A percentile compares a stretch with the other conserved stretches of the same genome.
Evolutionary conservation across 495 filamentous ascomycete genomes (phyloP).

Genomic region (Chaetomium tenue): DNA sequence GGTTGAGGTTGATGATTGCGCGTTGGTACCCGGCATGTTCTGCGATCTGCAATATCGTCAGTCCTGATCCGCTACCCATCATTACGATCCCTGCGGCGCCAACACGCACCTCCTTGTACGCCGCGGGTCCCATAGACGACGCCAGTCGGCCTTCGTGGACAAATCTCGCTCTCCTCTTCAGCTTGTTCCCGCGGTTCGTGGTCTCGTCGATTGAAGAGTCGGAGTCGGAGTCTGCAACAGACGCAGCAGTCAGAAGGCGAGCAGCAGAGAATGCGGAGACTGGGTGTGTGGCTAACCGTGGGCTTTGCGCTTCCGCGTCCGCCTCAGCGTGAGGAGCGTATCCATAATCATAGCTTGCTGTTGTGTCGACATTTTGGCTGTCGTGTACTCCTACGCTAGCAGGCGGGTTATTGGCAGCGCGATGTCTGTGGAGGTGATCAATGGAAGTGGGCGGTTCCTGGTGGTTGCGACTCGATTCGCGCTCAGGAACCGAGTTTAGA

Average conservation of each 20-base stretch:
- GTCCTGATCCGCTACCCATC: background rate
- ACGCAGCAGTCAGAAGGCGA: conserved; percentile 11
- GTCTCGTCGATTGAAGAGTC: conserved; percentile 76
- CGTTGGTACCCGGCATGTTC: conserved; percentile 82
- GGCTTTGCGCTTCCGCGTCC: conserved; percentile 32
- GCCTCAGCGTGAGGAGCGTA: conserved; percentile 30
- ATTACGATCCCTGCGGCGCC: background rate
- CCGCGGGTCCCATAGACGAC: conserved; percentile 63
- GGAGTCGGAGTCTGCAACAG: conserved; percentile 69
- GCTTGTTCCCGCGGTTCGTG: conserved; percentile 89
- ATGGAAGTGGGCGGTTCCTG: background rate
- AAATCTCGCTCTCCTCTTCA: conserved; percentile 77
- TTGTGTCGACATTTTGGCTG: conserved; percentile 32
- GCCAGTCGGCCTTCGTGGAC: conserved; percentile 74
- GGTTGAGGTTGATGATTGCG: conserved; percentile 76
- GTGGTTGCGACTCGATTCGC: no score
- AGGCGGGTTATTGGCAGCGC: background rate
- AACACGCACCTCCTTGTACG: conserved; percentile 77
- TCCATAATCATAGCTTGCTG: conserved; percentile 37
- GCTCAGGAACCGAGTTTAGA: background rate
- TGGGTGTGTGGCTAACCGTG: conserved; percentile 26
- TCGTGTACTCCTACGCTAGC: no score
- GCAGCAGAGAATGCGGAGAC: no score
- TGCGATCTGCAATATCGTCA: conserved; percentile 57
- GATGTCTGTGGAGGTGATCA: background rate